Evolutionary conservation across 2,329 filamentous ascomycete genomes (phyloP).

Genomic region (Paradendryphiella salina): DNA sequence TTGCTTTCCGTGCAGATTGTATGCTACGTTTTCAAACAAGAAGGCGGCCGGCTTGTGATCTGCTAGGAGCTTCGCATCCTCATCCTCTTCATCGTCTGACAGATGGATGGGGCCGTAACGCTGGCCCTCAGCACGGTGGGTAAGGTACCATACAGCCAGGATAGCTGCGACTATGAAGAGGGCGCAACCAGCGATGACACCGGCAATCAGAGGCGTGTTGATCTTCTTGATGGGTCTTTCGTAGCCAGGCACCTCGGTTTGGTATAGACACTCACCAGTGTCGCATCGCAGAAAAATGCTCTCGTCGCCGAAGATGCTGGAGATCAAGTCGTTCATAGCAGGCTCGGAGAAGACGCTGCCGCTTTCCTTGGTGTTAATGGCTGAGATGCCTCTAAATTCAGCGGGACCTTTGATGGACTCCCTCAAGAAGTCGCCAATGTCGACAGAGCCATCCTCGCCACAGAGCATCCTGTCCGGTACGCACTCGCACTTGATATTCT

Average conservation of each 20-base stretch:
- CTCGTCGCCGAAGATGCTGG: slow-evolving; percentile 83
- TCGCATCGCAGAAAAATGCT: slow-evolving; percentile 83
- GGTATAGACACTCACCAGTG: slow-evolving; percentile 89
- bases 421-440: slow-evolving; percentile 85
- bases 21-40: slow-evolving; percentile 85
- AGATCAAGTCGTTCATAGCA: slow-evolving; percentile 88
- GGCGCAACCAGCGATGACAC: slow-evolving; percentile 82
- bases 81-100: slow-evolving; percentile 80
- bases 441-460: slow-evolving; percentile 85
- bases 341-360: slow-evolving; percentile 89
- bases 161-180: slow-evolving; percentile 89
- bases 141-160: slow-evolving; percentile 82
- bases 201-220: slow-evolving; percentile 94
- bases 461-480: slow-evolving; percentile 92
- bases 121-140: slow-evolving; percentile 65
- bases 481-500: slow-evolving; percentile 83
- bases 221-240: slow-evolving; percentile 86
- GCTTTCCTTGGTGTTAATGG: slow-evolving; percentile 61
- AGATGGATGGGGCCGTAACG: slow-evolving; percentile 75
- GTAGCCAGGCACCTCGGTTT: slow-evolving; percentile 91
- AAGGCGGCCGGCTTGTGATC: slow-evolving; percentile 90
- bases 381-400: slow-evolving; percentile 70
- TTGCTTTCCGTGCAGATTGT: slow-evolving; percentile 82
- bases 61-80: slow-evolving; percentile 80
- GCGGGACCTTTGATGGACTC: slow-evolving; percentile 86